Conservation (phyloP, 2,329 filamentous ascomycete genomes). For the Leptographium wingfieldii region DNA sequence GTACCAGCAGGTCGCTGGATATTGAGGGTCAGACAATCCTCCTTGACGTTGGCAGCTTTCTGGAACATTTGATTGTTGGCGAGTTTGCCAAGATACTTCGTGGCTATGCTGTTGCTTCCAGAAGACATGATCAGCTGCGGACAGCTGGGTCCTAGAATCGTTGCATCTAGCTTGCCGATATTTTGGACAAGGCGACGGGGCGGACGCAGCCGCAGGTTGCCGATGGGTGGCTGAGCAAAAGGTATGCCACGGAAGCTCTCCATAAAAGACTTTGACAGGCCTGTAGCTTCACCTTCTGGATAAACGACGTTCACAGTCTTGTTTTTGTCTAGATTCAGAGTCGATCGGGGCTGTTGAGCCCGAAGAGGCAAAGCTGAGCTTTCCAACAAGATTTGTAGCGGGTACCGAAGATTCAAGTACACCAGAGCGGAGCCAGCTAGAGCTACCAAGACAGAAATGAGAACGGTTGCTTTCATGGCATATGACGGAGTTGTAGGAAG, state of each 20-base stretch:
- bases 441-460: neutral
- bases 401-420: neutral
- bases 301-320: slow-evolving; percentile 2
- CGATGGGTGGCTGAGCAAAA: slow-evolving; percentile 58
- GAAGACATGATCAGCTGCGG: slow-evolving; percentile 57
- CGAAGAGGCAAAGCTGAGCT: neutral
- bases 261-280: slow-evolving; percentile 23
- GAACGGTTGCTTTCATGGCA: neutral
- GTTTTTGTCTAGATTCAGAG: neutral
- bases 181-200: slow-evolving; percentile 46
- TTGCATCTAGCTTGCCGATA: slow-evolving; percentile 50
- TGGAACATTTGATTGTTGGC: slow-evolving; percentile 47
- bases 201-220: slow-evolving; percentile 53
- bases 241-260: slow-evolving; percentile 66
- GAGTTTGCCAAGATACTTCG: slow-evolving; percentile 34
- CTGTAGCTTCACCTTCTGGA: slow-evolving; percentile 7
- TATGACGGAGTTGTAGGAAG: neutral
- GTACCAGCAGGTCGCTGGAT: slow-evolving; percentile 47
- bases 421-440: neutral
- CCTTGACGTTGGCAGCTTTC: slow-evolving; percentile 36
- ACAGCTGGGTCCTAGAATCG: slow-evolving; percentile 45
- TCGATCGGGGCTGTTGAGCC: too few species aligned
- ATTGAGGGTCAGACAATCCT: slow-evolving; percentile 53
- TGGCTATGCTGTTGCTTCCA: slow-evolving; percentile 28
- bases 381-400: neutral